These are phyloP conservation scores for Pyrus betulifolia DNA, from an alignment of 306 rosid species.

Conservation along the genomic window DNA sequence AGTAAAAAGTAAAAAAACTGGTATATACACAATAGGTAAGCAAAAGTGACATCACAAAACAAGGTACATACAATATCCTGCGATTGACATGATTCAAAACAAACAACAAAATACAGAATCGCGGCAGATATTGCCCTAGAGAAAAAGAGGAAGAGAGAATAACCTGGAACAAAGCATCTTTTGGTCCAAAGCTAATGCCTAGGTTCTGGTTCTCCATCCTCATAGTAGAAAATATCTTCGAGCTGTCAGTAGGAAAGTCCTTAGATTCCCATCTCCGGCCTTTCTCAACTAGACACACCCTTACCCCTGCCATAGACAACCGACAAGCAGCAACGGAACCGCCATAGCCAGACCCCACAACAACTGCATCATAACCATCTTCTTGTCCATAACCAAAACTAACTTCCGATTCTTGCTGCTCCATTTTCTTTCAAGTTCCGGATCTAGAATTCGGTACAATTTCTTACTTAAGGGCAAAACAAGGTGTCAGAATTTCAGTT, in stretches of 20 bases:
- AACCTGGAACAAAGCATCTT: conserved; percentile 32
- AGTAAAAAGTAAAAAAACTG: background rate
- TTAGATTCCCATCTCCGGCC: conserved; percentile 29
- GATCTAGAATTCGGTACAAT: background rate
- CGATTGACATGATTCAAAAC: background rate
- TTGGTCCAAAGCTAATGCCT: conserved; percentile 31
- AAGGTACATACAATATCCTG: background rate
- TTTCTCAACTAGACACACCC: conserved; percentile 22
- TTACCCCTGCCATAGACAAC: conserved; percentile 27
- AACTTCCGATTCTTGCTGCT: background rate
- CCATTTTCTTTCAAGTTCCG: background rate
- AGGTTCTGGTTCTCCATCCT: conserved; percentile 21
- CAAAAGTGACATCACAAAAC: background rate
- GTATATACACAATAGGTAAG: background rate
- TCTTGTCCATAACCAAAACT: conserved; percentile 13
- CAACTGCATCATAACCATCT: conserved; percentile 24
- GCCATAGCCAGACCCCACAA: conserved; percentile 31
- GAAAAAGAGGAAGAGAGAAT: conserved; percentile 1
- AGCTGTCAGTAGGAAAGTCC: conserved; percentile 28
- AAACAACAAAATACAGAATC: background rate
- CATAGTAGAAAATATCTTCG: conserved; percentile 12
- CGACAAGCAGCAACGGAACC: conserved; percentile 32
- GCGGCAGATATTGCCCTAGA: background rate
- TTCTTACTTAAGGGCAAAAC: background rate
- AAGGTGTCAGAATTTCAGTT: background rate